Evolutionary conservation across 345 rosid species (phyloP).

Genomic region (Noccaea caerulescens): DNA sequence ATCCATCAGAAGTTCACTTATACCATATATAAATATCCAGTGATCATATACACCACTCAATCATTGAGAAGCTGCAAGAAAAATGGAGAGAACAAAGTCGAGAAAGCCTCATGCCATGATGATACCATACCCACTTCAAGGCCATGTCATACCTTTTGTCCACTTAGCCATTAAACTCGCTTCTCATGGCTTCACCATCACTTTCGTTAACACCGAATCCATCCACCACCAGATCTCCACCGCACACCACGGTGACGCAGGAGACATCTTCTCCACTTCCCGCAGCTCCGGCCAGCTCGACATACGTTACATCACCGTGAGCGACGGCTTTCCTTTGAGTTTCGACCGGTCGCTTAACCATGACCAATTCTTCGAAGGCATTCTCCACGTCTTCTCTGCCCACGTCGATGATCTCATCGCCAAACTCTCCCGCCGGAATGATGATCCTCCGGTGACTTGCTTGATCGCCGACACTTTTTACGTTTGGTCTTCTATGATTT

Average conservation of each 20-base stretch:
- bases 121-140: constrained; percentile 68
- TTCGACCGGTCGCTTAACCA: constrained; percentile 67
- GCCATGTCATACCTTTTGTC: constrained; percentile 61
- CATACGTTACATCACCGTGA: constrained; percentile 57
- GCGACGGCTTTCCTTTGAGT: constrained; percentile 59
- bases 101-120: constrained; percentile 55
- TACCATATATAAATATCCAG: constrained; percentile 10
- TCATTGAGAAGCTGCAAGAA: not conserved
- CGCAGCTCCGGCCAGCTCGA: constrained; percentile 47
- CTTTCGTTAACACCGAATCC: constrained; percentile 68
- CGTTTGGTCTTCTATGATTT: constrained; percentile 61
- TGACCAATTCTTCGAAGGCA: constrained; percentile 59
- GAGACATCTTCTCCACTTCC: constrained; percentile 51
- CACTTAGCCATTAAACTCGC: constrained; percentile 71
- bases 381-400: constrained; percentile 60
- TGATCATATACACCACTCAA: constrained; percentile 8
- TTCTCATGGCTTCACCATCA: constrained; percentile 66
- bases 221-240: constrained; percentile 58
- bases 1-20: not conserved
- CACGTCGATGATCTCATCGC: constrained; percentile 55
- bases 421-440: constrained; percentile 38
- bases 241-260: constrained; percentile 26
- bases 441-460: constrained; percentile 47
- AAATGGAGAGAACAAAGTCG: constrained; percentile 32
- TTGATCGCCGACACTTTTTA: constrained; percentile 68